phyloP scores from a whole-genome alignment of 257 asterid genomes.

The Vinca minor region DNA sequence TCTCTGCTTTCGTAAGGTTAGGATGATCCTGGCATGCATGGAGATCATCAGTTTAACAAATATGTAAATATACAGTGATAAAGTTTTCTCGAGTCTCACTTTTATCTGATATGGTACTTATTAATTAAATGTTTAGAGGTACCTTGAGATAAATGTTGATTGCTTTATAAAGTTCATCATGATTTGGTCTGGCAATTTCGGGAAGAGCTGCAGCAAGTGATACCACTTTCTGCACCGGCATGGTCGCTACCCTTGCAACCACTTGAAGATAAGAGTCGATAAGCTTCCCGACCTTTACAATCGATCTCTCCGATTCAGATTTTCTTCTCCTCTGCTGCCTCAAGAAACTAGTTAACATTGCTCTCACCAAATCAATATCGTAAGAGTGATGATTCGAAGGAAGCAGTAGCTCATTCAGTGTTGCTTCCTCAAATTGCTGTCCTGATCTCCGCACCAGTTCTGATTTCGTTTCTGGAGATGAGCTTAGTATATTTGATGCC shows the following conservation, averaged over 20 bases:
- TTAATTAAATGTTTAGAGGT: too few relatives aligned
- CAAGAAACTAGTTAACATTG: constrained; percentile 49
- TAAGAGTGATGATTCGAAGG: constrained; percentile 21
- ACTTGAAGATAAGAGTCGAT: constrained; percentile 55
- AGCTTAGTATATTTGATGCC: constrained; percentile 29
- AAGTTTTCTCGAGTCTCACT: too few relatives aligned
- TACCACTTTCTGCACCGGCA: constrained; percentile 37
- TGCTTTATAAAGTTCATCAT: constrained; percentile 63
- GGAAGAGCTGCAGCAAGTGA: constrained; percentile 60
- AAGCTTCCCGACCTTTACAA: constrained; percentile 40
- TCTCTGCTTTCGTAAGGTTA: constrained; percentile 51
- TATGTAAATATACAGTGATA: too few relatives aligned
- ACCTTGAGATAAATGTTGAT: constrained; percentile 61
- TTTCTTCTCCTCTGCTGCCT: constrained; percentile 53
- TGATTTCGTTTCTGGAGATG: constrained; percentile 44
- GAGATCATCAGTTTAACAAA: too few relatives aligned
- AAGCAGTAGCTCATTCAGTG: constrained; percentile 42
- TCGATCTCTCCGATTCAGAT: constrained; percentile 23
- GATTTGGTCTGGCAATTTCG: constrained; percentile 47
- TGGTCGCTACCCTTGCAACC: constrained; percentile 39
- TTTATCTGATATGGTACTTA: too few relatives aligned
- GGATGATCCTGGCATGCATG: constrained; percentile 44
- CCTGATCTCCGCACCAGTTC: constrained; percentile 55
- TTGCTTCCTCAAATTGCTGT: constrained; percentile 54
- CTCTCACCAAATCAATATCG: constrained; percentile 44